Percentiles rank a stretch among this genome's conserved stretches.
These are phyloP conservation scores for Avena atlantica DNA, from an alignment of 176 grass and related monocot genomes.

Conservation along the genomic window DNA sequence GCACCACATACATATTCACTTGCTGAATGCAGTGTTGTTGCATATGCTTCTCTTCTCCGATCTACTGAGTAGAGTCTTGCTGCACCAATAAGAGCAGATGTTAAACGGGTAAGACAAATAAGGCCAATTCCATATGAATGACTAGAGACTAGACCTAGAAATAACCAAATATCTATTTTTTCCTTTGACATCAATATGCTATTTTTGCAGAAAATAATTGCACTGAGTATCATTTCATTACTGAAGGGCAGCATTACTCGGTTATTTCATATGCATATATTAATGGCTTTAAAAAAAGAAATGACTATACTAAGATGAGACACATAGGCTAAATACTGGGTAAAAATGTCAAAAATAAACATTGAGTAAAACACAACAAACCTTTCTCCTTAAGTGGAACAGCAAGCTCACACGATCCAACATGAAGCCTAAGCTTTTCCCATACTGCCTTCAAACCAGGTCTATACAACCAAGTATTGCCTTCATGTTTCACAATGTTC, in stretches of 20 bases:
- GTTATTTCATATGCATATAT: slow-evolving; percentile 12
- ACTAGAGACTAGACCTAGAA: slow-evolving; percentile 22
- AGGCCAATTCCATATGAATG: background rate
- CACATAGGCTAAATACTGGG: no score
- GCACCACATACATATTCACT: slow-evolving; percentile 86
- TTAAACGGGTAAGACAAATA: slow-evolving; percentile 8
- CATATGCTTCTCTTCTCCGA: slow-evolving; percentile 75
- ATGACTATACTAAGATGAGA: no score
- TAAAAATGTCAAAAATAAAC: no score
- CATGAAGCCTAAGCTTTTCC: slow-evolving; percentile 83
- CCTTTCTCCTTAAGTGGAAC: slow-evolving; percentile 85
- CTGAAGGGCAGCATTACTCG: background rate
- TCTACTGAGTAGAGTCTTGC: slow-evolving; percentile 73
- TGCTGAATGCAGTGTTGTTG: slow-evolving; percentile 88
- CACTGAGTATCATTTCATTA: background rate
- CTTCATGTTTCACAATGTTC: slow-evolving; percentile 76
- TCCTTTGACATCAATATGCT: slow-evolving; percentile 10
- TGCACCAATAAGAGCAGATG: slow-evolving; percentile 49
- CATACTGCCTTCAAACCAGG: slow-evolving; percentile 66
- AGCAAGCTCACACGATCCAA: slow-evolving; percentile 89
- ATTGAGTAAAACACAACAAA: slow-evolving; percentile 36
- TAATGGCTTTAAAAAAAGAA: background rate
- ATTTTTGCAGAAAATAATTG: background rate
- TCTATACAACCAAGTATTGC: slow-evolving; percentile 76
- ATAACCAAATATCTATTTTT: background rate